Conservation (phyloP, 1,139 yeast species). For the Yamadazyma sp. region DNA sequence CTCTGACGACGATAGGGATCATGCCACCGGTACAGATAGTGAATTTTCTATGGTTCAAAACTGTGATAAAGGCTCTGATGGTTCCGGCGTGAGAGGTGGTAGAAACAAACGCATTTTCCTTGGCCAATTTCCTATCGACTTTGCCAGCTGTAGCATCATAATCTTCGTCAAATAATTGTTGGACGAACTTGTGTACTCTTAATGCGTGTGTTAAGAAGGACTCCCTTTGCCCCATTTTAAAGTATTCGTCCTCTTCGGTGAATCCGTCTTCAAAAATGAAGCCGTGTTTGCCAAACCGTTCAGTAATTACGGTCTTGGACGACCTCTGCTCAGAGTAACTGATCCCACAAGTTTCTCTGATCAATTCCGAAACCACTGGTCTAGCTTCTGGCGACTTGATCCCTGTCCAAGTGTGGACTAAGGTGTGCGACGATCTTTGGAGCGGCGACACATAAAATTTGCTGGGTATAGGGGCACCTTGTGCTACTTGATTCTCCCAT, state of each 20-base stretch:
- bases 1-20: constrained; percentile 60
- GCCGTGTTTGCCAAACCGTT: constrained; percentile 18
- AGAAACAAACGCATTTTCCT: constrained; percentile 38
- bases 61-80: constrained; percentile 53
- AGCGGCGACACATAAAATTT: constrained; percentile 65
- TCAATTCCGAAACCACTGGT: constrained; percentile 56
- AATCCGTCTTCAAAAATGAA: constrained; percentile 45
- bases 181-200: constrained; percentile 49
- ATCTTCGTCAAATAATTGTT: constrained; percentile 43
- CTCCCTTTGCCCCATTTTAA: constrained; percentile 42
- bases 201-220: constrained; percentile 44
- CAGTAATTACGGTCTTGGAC: constrained; percentile 20
- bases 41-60: constrained; percentile 53
- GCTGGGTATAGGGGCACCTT: constrained; percentile 58
- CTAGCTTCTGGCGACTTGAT: constrained; percentile 16
- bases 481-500: constrained; percentile 46
- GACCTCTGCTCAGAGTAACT: constrained; percentile 67
- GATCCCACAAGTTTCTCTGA: constrained; percentile 69
- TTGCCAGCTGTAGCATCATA: constrained; percentile 11
- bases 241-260: constrained; percentile 46
- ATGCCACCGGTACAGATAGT: constrained; percentile 56
- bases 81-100: constrained; percentile 67
- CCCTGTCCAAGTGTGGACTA: constrained; percentile 56
- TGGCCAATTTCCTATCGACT: constrained; percentile 23
- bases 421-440: constrained; percentile 63